Base-by-base conservation (phyloP, 2,329 filamentous ascomycete genomes). In the Curvularia eragrostidis region DNA sequence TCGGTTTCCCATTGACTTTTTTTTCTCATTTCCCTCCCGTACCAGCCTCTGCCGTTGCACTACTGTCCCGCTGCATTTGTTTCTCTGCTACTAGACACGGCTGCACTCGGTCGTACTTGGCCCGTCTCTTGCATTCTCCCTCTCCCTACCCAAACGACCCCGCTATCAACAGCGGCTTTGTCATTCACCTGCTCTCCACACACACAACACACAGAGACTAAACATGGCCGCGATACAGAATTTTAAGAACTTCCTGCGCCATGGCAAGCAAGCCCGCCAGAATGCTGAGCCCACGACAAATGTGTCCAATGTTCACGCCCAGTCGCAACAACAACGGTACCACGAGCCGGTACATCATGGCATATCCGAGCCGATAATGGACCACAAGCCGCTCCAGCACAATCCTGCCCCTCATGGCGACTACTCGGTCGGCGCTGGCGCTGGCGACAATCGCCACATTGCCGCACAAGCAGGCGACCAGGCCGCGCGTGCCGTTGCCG, bases 201-300 rank as follows among this genome's bases (percentile, higher is more conserved):
- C 23, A 49, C 32, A 58, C 51, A 56, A 30, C 34, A 36, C 1
- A 36, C 15, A 36, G 34, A 54, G 19, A 65, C 67, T 67, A 65
- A 68, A 61, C 59, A 88, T 88, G 86, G 87, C 84, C 70, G 86
- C 86, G 46, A 96, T 97, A 81, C 94, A 97, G 82, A 95, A 95
- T 76, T 87, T 97, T 71, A 97, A 98, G 81, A 97, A 97, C 80
- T 96, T 98, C 80, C 95, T 98, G 80, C 91, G 94, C 67, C 94
- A 97, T 83, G 94, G 94, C 80, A 97, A 97, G 83, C 93, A 97
- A 84, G 94, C 93, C 69, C 90, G 92, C 66, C 84, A 85, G 66
- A 84, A 87, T 55, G 85, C 82, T 59, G 85, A 87, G 74, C 83
- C 85, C 66, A 89, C 83, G 66, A 87, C 85, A 59, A 84, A 85